These are phyloP conservation scores for Solanum chacoense DNA, from an alignment of 305 asterid genomes.

Conservation along the genomic window DNA sequence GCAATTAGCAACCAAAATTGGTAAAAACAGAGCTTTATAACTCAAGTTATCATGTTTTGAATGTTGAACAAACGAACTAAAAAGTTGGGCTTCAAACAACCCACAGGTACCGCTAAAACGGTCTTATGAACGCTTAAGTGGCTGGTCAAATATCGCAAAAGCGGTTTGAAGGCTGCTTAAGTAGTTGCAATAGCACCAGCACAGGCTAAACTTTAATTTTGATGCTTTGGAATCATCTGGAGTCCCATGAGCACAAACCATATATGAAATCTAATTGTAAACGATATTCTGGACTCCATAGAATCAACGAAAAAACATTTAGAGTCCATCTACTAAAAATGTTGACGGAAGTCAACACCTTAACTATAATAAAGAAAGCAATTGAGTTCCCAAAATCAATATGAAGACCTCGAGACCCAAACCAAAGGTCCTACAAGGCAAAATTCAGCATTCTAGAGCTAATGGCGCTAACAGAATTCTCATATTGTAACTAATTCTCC, in stretches of 20 bases:
- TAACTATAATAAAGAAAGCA: background rate
- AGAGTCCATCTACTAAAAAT: background rate
- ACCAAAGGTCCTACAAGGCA: background rate
- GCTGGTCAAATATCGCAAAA: background rate
- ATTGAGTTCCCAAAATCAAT: background rate
- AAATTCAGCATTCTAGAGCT: background rate
- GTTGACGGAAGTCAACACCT: background rate
- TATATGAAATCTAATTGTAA: background rate
- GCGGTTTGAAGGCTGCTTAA: background rate
- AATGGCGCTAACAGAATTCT: background rate
- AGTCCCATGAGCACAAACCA: background rate
- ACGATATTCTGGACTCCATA: background rate
- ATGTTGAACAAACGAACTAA: too few relatives aligned
- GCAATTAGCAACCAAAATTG: background rate
- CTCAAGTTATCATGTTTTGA: background rate
- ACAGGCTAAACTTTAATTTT: background rate
- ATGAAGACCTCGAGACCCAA: background rate
- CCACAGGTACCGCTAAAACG: background rate
- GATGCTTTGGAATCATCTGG: background rate
- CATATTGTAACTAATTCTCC: background rate
- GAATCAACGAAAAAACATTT: background rate
- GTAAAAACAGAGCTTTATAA: background rate
- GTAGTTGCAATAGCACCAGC: background rate
- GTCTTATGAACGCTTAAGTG: background rate
- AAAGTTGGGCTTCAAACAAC: background rate